These are phyloP conservation scores for Trypanosoma cruzi DNA, from an alignment of 208 protist species.

Conservation along the genomic window DNA sequence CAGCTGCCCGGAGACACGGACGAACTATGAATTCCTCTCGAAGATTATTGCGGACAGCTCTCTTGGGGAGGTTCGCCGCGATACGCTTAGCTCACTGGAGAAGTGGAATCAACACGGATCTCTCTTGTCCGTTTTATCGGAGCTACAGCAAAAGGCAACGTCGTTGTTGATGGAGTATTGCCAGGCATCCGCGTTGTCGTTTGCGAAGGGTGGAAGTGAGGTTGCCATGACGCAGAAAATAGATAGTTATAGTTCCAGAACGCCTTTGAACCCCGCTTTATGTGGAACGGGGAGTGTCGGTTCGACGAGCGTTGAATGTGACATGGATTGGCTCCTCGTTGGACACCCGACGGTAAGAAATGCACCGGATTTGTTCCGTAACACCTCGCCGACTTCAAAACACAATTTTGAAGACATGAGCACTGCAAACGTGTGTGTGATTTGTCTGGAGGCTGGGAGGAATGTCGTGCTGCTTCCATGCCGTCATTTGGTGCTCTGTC, in stretches of 20 bases:
- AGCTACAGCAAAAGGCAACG: constrained; percentile 26
- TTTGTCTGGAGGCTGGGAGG: constrained; percentile 41
- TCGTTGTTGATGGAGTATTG: constrained; percentile 15
- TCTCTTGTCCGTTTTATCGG: constrained; percentile 15
- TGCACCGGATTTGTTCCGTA: not conserved
- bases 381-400: not conserved
- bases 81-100: constrained; percentile 7
- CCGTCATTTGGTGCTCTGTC: constrained; percentile 56
- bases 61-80: constrained; percentile 12
- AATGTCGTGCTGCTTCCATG: constrained; percentile 63
- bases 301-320: not conserved
- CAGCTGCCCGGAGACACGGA: not conserved
- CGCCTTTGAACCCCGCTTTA: not conserved
- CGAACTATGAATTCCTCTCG: constrained; percentile 17
- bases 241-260: not conserved
- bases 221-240: not conserved
- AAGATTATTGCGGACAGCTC: constrained; percentile 22
- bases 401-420: not conserved
- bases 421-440: constrained; percentile 38
- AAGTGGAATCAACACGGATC: constrained; percentile 22
- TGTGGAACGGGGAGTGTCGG: too few relatives aligned
- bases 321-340: not conserved
- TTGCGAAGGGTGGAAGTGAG: not conserved
- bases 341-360: not conserved
- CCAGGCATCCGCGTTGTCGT: not conserved